phyloP scores from a whole-genome alignment of 2,329 filamentous ascomycete species.

The Drechmeria coniospora region DNA sequence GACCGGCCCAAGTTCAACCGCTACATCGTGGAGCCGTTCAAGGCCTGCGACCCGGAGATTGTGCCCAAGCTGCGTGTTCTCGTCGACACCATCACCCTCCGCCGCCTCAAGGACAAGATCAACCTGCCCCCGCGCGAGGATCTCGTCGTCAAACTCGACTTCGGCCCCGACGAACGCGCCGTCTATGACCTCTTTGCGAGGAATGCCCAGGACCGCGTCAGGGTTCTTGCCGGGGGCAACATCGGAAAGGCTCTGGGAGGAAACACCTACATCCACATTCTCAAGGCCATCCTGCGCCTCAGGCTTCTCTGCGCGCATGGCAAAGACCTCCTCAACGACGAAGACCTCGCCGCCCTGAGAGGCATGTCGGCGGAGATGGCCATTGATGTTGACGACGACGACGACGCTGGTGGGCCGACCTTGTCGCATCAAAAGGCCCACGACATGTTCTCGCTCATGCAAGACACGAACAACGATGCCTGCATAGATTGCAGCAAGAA shows the following conservation, averaged over 20 bases:
- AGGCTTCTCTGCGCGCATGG: slow-evolving; percentile 87
- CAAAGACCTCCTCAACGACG: slow-evolving; percentile 72
- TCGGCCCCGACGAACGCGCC: slow-evolving; percentile 56
- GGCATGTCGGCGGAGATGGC: slow-evolving; percentile 73
- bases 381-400: slow-evolving; percentile 76
- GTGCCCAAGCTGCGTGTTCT: slow-evolving; percentile 74
- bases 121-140: slow-evolving; percentile 64
- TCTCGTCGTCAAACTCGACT: slow-evolving; percentile 56
- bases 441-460: slow-evolving; percentile 71
- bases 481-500: slow-evolving; percentile 58
- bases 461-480: slow-evolving; percentile 60
- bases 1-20: slow-evolving; percentile 60
- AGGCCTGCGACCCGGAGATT: slow-evolving; percentile 69
- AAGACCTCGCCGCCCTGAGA: slow-evolving; percentile 66
- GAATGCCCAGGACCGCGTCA: slow-evolving; percentile 66
- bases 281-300: slow-evolving; percentile 80
- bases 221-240: slow-evolving; percentile 47
- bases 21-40: slow-evolving; percentile 74
- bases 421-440: slow-evolving; percentile 62
- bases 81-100: slow-evolving; percentile 86
- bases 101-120: slow-evolving; percentile 83
- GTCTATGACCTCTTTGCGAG: slow-evolving; percentile 76
- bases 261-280: slow-evolving; percentile 81
- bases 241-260: slow-evolving; percentile 57
- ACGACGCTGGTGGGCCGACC: slow-evolving; percentile 39